Percentiles rank a stretch among this genome's conserved stretches.
phyloP scores from a whole-genome alignment of 441 rosid species.

The Dalechampia spathulata region DNA sequence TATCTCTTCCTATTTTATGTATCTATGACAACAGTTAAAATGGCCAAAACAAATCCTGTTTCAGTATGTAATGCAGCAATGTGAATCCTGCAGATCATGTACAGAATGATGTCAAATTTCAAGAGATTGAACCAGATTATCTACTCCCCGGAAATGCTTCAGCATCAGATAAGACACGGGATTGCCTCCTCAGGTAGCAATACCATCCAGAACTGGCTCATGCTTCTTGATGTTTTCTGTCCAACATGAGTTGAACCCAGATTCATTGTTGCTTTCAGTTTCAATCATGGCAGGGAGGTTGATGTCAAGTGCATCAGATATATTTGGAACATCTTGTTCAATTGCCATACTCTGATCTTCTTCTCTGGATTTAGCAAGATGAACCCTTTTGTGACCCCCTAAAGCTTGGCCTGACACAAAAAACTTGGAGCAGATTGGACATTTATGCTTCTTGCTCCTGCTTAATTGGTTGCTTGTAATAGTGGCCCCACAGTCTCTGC shows the following conservation, averaged over 20 bases:
- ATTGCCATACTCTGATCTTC: conserved; percentile 1
- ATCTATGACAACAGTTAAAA: not conserved
- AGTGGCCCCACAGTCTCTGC: conserved; percentile 12
- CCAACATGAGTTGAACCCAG: conserved; percentile 22
- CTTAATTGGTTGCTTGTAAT: conserved; percentile 4
- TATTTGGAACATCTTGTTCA: conserved; percentile 18
- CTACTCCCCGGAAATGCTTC: not conserved
- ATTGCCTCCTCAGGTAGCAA: conserved; percentile 21
- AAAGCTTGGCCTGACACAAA: conserved; percentile 50
- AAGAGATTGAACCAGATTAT: conserved; percentile 3
- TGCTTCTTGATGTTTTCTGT: conserved; percentile 17
- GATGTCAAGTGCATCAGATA: conserved; percentile 9
- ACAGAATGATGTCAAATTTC: too few relatives aligned
- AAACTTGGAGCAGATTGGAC: conserved; percentile 34
- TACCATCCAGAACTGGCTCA: conserved; percentile 22
- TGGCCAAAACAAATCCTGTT: not conserved
- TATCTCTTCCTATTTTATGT: not conserved
- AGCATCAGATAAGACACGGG: too few relatives aligned
- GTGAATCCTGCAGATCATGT: not conserved
- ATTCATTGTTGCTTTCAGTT: conserved; percentile 14
- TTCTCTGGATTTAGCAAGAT: conserved; percentile 22
- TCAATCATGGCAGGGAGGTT: conserved; percentile 13
- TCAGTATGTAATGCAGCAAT: not conserved
- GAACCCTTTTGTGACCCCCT: conserved; percentile 64
- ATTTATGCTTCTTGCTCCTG: conserved; percentile 29